These are phyloP conservation scores for Mycotypha africana DNA, from an alignment of 371 early-diverging fungal genomes.

Conservation along the genomic window DNA sequence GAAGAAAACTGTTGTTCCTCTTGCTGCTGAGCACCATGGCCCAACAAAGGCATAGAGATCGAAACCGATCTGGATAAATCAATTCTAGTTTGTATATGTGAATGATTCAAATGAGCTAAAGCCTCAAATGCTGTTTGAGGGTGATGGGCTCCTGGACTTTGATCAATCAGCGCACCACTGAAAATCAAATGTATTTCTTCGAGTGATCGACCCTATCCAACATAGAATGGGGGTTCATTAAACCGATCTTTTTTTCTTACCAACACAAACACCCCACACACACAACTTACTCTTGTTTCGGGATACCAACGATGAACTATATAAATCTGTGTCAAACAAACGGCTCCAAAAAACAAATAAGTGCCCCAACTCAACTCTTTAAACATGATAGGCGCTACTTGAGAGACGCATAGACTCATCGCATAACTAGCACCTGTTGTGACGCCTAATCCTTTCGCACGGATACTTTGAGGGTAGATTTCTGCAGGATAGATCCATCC, in stretches of 20 bases:
- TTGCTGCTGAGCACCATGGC: too few species aligned
- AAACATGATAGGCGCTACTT: conserved; percentile 50
- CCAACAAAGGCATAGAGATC: too few species aligned
- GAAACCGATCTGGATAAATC: neutral
- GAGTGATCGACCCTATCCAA: conserved; percentile 22
- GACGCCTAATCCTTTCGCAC: conserved; percentile 71
- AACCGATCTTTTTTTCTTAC: neutral
- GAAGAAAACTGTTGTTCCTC: too few species aligned
- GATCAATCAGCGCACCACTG: conserved; percentile 30
- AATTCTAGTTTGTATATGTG: neutral
- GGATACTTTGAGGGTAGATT: conserved; percentile 32
- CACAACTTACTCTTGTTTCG: conserved; percentile 60
- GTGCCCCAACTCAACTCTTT: conserved; percentile 45
- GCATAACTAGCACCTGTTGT: conserved; percentile 83
- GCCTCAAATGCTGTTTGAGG: conserved; percentile 35
- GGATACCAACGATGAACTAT: conserved; percentile 66
- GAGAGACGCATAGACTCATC: conserved; percentile 56
- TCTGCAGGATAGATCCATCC: conserved; percentile 85
- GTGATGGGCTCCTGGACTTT: conserved; percentile 28
- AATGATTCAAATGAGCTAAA: conserved; percentile 4
- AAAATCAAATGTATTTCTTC: conserved; percentile 37
- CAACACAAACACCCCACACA: too few species aligned
- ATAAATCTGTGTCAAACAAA: conserved; percentile 48
- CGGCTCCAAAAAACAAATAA: conserved; percentile 54
- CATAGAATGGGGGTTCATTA: neutral